These are phyloP conservation scores for Pyrenochaeta sp. DNA, from an alignment of 2,329 filamentous ascomycete species.

Conservation along the genomic window DNA sequence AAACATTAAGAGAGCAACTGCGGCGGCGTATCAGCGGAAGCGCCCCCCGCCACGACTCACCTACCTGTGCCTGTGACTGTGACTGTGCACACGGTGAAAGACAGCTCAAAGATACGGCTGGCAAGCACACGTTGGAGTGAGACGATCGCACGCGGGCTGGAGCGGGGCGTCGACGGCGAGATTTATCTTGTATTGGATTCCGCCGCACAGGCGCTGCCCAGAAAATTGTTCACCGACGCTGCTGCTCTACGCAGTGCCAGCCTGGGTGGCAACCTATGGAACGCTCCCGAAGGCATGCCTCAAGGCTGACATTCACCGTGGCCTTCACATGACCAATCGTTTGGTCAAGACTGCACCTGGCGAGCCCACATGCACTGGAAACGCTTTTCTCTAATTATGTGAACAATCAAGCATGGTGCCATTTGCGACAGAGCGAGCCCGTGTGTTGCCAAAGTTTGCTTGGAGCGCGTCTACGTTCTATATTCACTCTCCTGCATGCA, in stretches of 20 bases:
- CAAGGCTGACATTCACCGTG: conserved; percentile 31
- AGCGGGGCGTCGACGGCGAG: conserved; percentile 21
- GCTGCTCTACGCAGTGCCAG: conserved; percentile 26
- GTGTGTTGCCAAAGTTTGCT: conserved; percentile 13
- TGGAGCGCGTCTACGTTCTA: conserved; percentile 25
- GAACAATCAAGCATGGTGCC: conserved; percentile 28
- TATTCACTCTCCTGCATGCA: conserved; percentile 24
- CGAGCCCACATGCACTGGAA: conserved; percentile 13
- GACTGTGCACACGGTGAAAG: not conserved
- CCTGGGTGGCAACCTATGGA: conserved; percentile 42
- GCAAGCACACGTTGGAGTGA: too few relatives aligned
- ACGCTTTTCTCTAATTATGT: conserved; percentile 13
- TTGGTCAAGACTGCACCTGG: conserved; percentile 19
- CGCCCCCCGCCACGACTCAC: conserved; percentile 30
- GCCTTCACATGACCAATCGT: conserved; percentile 18
- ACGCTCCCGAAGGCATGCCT: conserved; percentile 27
- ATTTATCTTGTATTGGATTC: conserved; percentile 31
- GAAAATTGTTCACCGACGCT: conserved; percentile 41
- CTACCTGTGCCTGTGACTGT: conserved; percentile 23
- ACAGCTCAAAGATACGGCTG: too few relatives aligned
- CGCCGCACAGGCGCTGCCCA: conserved; percentile 30
- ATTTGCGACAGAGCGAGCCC: conserved; percentile 21
- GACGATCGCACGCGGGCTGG: conserved; percentile 9
- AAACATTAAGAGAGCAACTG: conserved; percentile 42
- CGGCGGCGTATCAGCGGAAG: conserved; percentile 47